phyloP scores from a whole-genome alignment of 305 asterid genomes.

The Fraxinus floribunda region DNA sequence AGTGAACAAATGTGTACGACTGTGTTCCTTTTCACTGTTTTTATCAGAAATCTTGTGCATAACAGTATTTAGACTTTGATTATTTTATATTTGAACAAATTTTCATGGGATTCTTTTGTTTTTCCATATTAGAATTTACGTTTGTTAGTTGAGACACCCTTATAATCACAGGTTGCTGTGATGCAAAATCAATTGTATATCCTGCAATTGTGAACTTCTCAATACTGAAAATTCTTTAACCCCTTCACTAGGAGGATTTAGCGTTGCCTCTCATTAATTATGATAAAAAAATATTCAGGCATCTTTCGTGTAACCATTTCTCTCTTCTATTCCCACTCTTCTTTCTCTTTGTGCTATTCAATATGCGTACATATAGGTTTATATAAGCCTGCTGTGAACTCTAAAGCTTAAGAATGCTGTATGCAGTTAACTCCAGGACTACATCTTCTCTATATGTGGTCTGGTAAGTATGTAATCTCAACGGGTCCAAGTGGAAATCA shows the following conservation, averaged over 20 bases:
- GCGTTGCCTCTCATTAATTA: neutral
- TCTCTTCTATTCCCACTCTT: neutral
- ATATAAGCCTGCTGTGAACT: neutral
- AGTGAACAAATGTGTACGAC: constrained; percentile 78
- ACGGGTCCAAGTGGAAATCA: neutral
- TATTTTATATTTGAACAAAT: neutral
- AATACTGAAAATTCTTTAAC: neutral
- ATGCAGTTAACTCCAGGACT: neutral
- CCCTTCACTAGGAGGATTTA: neutral
- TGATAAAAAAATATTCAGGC: neutral
- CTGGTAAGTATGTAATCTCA: neutral
- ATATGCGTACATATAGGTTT: neutral
- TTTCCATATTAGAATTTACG: neutral
- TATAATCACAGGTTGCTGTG: neutral
- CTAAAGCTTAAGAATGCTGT: neutral
- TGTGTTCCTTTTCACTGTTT: constrained; percentile 21
- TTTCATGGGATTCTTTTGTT: neutral
- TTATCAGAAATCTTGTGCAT: neutral
- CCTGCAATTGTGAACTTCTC: neutral
- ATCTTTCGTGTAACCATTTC: neutral
- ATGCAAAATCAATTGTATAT: neutral
- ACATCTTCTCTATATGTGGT: neutral
- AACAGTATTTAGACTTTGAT: neutral
- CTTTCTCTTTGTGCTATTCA: neutral
- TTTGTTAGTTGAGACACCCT: neutral